Base-by-base conservation (phyloP, 805 yeast genomes). In the Zygoascus bituminiphila region DNA sequence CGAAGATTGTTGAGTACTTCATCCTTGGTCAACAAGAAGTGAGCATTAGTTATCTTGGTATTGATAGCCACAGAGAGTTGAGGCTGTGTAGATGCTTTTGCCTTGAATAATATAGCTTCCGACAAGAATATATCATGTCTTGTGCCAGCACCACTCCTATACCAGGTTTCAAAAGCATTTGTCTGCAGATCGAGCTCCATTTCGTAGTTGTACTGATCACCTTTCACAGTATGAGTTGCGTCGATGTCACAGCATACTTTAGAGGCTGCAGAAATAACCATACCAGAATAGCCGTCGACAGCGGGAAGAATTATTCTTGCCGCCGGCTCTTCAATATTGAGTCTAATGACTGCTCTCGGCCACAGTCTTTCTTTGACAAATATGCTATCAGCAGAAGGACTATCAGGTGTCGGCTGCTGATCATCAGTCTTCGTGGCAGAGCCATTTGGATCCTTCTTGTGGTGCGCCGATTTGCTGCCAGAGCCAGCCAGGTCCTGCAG, bases 261-360 rank as follows among this genome's bases (percentile, higher is more conserved):
- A 3, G 64, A 56, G 26, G 68, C 61, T 2, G 62, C 55, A 5
- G 63, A 51, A 17, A 67, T 62, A 23, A 68, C 64, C 61, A 68
- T 62, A 24, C 63, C 48, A 20, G 55, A 50, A 8, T 46, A 42
- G 26, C 29, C 17, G 48, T 39, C 7, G 55, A 44, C 8, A 23
- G 17, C 19, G 9, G 50, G 37, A n/a, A 63, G 57, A 4, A 61
- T 50, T 12, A 62, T 46, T 42, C 67, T 50, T 0, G 65, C 62
- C 10, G 65, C 65, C 3, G 67, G 67, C 49, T 63, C 66, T 40
- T 63, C 66, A 21, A 63, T 54, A 5, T 57, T 60, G 19, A 63
- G 47, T 46, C 59, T 61, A 44, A 63, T 50, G 17, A 52, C 36
- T 5, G 63, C 57, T 26, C 53, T 50, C 4, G 67, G 67, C 44